phyloP scores from a whole-genome alignment of 306 rosid genomes.

The Cicer bijugum region DNA sequence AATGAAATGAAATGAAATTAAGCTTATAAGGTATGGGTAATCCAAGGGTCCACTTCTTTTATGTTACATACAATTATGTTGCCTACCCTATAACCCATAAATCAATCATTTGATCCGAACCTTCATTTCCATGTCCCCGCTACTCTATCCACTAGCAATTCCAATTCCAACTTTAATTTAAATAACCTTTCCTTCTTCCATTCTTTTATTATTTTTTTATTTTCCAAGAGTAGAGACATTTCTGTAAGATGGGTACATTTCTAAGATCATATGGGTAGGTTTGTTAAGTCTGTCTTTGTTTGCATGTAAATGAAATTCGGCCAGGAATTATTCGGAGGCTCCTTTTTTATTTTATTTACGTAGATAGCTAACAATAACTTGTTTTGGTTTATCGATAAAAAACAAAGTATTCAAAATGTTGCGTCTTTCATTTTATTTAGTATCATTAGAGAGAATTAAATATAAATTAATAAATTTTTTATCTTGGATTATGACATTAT shows the following conservation, averaged over 20 bases:
- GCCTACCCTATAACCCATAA: not conserved
- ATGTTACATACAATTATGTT: constrained; percentile 4
- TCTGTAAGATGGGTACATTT: not conserved
- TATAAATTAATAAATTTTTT: too few relatives aligned
- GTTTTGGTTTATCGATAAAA: too few relatives aligned
- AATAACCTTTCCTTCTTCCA: not conserved
- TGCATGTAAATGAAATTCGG: constrained; percentile 17
- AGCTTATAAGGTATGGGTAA: not conserved
- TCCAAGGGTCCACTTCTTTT: constrained; percentile 45
- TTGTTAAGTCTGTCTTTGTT: constrained; percentile 20
- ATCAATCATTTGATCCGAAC: not conserved
- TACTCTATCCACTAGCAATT: constrained; percentile 11
- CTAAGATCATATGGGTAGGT: constrained; percentile 9
- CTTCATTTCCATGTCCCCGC: constrained; percentile 15
- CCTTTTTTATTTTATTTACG: constrained; percentile 3
- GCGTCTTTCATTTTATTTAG: too few relatives aligned
- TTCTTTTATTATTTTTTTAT: not conserved
- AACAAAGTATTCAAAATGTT: too few relatives aligned
- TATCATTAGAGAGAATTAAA: too few relatives aligned
- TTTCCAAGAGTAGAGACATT: not conserved
- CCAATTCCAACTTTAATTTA: not conserved
- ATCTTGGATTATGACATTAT: too few relatives aligned
- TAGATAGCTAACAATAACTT: not conserved
- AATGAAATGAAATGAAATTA: constrained; percentile 39
- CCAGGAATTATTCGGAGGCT: constrained; percentile 14